Evolutionary conservation across 148 eudicot genomes (phyloP).

Genomic region (Chenopodium quinoa): DNA sequence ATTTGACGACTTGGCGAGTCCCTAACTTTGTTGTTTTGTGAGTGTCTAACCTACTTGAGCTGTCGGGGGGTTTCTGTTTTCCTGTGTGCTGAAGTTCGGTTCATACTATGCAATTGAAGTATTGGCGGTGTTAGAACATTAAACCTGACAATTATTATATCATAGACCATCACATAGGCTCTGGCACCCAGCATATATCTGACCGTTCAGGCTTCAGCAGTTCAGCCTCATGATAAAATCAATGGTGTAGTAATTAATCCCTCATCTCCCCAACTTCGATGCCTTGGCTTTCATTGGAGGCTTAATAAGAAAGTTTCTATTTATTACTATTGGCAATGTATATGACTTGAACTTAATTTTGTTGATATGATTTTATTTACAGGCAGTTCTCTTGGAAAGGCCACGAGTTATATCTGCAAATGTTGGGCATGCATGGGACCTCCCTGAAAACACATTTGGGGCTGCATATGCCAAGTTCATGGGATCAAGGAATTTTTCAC

Average conservation of each 20-base stretch:
- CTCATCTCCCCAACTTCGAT: not conserved
- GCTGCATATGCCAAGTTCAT: slow-evolving; percentile 92
- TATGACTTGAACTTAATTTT: not conserved
- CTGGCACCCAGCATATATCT: too few relatives aligned
- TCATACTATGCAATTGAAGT: not conserved
- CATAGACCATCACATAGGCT: too few relatives aligned
- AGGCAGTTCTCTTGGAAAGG: slow-evolving; percentile 70
- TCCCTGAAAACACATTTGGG: slow-evolving; percentile 87
- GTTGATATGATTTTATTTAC: slow-evolving; percentile 13
- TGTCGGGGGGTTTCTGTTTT: not conserved
- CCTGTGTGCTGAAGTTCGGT: not conserved
- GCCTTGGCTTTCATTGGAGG: not conserved
- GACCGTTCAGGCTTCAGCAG: too few relatives aligned
- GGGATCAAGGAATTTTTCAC: slow-evolving; percentile 94
- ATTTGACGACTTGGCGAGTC: not conserved
- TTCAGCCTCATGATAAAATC: not conserved
- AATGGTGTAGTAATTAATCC: not conserved
- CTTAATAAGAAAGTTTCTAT: not conserved
- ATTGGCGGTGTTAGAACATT: not conserved
- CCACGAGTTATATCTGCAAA: slow-evolving; percentile 81
- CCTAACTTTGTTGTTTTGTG: not conserved
- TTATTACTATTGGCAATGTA: not conserved
- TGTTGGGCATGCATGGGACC: slow-evolving; percentile 87
- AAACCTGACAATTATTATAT: too few relatives aligned
- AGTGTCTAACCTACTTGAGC: not conserved